Evolutionary conservation across 1,284 basidiomycete species (phyloP), one percentile per base, ranked within the genome.

Genomic region (Austroboletus novae-zelandiae): DNA sequence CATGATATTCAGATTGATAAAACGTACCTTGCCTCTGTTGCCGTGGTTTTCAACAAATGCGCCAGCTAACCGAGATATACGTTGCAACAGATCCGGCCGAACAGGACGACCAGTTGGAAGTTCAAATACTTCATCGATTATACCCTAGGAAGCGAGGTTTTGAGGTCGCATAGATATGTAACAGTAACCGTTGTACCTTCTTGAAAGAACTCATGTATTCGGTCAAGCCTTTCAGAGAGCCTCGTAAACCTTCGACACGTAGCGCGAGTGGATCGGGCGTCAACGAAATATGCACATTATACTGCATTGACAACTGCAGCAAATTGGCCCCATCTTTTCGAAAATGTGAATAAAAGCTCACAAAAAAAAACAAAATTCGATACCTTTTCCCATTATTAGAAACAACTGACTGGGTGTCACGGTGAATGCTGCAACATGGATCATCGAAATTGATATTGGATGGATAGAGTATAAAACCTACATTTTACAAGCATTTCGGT

Each of bases 331-430:
- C 88, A 64, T 89, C 88, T 88, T 54, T 45, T 44, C 25, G n/a
- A 1, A 50, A 35, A 49, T 18, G 43, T 58, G 39, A 55, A 42
- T 27, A 40, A 40, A 47, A 30, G 30, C 27, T 27, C 40, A 5
- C 15, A 34, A 4, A 20, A 51, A 53, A 48, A 6, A 25, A 27
- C 0, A 27, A 4, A 5, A 7, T 44, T 42, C n/a, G 71, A 40
- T 43, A 86, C 87, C 83, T 76, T 77, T 83, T 37, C 89, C 88
- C 53, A 90, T 74, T 27, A 90, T 73, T 35, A 89, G 61, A 63
- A 91, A 89, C 4, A 89, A 72, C 56, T 88, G 76, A 48, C 73
- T 75, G 2, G 80, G 74, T 23, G 72, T 75, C 40, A 90, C 66
- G 32, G 74, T 68, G 57, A 86, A 78, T 5, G 66, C 89, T 91